Evolutionary conservation across 768 basidiomycete genomes (phyloP), one percentile per base, ranked within the genome.

Genomic region (Podaxis pistillaris): DNA sequence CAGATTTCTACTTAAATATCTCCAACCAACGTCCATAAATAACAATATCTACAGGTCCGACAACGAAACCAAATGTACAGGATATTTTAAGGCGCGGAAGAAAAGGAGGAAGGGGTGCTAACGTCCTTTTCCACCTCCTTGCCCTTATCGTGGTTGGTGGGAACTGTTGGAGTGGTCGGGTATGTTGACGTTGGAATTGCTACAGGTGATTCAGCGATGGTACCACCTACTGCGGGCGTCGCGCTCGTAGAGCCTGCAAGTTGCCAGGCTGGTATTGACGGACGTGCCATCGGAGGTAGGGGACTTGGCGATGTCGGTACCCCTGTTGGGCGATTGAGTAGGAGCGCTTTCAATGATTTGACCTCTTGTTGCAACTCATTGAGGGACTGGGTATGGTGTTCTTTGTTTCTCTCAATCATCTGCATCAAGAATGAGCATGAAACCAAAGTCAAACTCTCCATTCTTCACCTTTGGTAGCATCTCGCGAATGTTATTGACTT

Each of bases 351-450:
- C 64, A 98, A 79, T 0, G 96, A 98, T 70, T 95, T 94, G 69
- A 98, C 83, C 71, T 98, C 96, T 67, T 94, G 88, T 68, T 97
- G 95, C 12, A 98, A 81, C 68, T 98, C 96, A 58, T 82, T 76
- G 13, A 98, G 80, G 1, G 94, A 92, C 63, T 90, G 86, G 22
- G 86, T 83, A 74, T 97, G 94, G 13, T 85, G 82, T 59, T 93
- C 89, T 72, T 94, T 92, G 71, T 90, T 93, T 77, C 93, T 95
- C 60, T 97, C 93, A 58, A 97, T 89, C 91, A 98, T 93, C 96
- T 98, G 65, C 58, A 41, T 13, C 52, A 62, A 30, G n/a, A 41
- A 37, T 63, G 33, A 63, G 30, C 11, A 52, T 6, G 41, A 58
- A n/a, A 12, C 52, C 63, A 40, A 19, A 24, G 38, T 49, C 26